Conservation (phyloP, 306 rosid genomes). For the Benincasa hispida region DNA sequence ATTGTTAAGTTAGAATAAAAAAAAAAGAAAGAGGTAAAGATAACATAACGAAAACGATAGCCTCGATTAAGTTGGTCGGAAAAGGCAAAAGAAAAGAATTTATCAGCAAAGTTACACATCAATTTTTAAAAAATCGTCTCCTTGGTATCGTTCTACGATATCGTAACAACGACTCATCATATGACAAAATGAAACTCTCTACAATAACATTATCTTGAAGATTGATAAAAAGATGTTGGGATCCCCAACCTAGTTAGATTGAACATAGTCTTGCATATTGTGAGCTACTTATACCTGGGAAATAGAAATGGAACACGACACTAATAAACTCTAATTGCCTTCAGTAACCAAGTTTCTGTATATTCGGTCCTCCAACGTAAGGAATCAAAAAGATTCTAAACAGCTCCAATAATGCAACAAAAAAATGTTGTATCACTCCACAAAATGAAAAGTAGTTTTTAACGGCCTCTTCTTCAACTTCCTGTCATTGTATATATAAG, state of each 20-base stretch:
- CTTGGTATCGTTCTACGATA: background rate
- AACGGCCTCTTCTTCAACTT: constrained; percentile 53
- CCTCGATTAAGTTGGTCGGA: too few species aligned
- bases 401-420: constrained; percentile 39
- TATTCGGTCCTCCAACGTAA: constrained; percentile 26
- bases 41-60: too few species aligned
- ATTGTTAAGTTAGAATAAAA: too few species aligned
- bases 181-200: background rate
- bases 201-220: background rate
- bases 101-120: background rate
- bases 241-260: constrained; percentile 48
- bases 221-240: background rate
- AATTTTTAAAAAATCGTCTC: background rate
- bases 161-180: background rate
- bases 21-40: too few species aligned
- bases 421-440: constrained; percentile 29
- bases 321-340: constrained; percentile 37
- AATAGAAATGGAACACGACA: constrained; percentile 33
- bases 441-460: constrained; percentile 42
- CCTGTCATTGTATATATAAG: constrained; percentile 20
- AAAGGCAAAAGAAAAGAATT: too few species aligned
- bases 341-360: constrained; percentile 39
- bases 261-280: constrained; percentile 57
- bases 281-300: constrained; percentile 60
- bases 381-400: constrained; percentile 55